A percentile compares a stretch with the other conserved stretches of the same genome.
phyloP scores from a whole-genome alignment of 352 stramenopile genomes.

The Globisporangium okanoganense region DNA sequence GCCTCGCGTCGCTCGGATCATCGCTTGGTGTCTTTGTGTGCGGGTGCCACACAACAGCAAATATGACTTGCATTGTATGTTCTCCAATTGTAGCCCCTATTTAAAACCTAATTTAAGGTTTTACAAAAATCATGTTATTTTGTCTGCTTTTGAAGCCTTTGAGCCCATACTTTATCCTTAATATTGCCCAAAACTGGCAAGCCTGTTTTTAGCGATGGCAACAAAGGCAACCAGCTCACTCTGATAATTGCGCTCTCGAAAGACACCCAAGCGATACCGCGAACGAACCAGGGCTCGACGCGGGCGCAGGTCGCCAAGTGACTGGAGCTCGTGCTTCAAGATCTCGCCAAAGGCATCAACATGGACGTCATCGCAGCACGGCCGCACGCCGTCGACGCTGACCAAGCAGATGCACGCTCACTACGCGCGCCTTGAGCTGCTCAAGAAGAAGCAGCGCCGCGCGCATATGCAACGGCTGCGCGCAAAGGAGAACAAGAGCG shows the following conservation, averaged over 20 bases:
- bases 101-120: too few species aligned
- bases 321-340: background rate
- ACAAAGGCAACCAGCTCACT: background rate
- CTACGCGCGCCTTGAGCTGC: background rate
- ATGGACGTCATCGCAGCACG: background rate
- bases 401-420: background rate
- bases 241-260: background rate
- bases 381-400: background rate
- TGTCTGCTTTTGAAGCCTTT: too few species aligned
- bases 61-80: background rate
- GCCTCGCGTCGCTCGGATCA: slow-evolving; percentile 47
- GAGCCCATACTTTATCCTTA: too few species aligned
- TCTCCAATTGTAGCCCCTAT: too few species aligned
- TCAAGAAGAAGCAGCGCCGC: background rate
- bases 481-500: background rate
- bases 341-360: background rate
- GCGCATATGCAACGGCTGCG: background rate
- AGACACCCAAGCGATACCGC: background rate
- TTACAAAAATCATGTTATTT: too few species aligned
- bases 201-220: too few species aligned
- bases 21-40: slow-evolving; percentile 12
- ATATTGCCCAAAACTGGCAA: too few species aligned
- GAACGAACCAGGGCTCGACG: background rate
- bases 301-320: background rate
- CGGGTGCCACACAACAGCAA: background rate